Evolutionary conservation across 306 rosid species (phyloP).

Genomic region (cucumber (Cucumis sativus)): DNA sequence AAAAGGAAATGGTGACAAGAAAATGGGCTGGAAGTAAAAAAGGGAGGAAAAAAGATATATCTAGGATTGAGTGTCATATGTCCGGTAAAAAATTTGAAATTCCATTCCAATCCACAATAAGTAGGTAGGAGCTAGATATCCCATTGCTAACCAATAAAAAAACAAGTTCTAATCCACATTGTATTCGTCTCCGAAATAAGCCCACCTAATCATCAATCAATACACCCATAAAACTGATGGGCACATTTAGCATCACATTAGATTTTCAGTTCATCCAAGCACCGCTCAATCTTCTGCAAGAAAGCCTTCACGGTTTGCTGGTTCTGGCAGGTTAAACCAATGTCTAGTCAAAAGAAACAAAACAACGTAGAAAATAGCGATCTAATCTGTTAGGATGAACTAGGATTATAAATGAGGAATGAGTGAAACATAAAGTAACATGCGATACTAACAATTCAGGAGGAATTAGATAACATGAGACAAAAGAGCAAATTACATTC

Average conservation of each 20-base stretch:
- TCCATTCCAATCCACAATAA: background rate
- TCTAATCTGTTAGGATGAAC: slow-evolving; percentile 2
- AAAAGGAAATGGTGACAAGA: background rate
- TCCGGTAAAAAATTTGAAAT: background rate
- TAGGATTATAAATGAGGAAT: background rate
- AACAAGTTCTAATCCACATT: background rate
- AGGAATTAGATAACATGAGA: background rate
- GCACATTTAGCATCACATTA: background rate
- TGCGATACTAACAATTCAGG: background rate
- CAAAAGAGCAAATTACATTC: background rate
- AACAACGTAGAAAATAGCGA: background rate
- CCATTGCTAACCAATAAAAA: background rate
- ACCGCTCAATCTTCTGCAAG: slow-evolving; percentile 3
- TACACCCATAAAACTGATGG: background rate
- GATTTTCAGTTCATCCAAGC: slow-evolving; percentile 10
- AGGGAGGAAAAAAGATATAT: background rate
- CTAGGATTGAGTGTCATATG: background rate
- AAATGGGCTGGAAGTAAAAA: background rate
- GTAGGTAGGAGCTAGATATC: background rate
- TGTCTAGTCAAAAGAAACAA: slow-evolving; percentile 8
- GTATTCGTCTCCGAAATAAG: slow-evolving; percentile 2
- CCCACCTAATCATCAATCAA: slow-evolving; percentile 3
- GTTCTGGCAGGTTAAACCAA: slow-evolving; percentile 11
- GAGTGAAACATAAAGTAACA: background rate
- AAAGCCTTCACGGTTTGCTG: slow-evolving; percentile 7